Evolutionary conservation across 768 basidiomycete genomes (phyloP), one percentile per base, ranked within the genome.

Genomic region (Rhodotorula kratochvilovae): DNA sequence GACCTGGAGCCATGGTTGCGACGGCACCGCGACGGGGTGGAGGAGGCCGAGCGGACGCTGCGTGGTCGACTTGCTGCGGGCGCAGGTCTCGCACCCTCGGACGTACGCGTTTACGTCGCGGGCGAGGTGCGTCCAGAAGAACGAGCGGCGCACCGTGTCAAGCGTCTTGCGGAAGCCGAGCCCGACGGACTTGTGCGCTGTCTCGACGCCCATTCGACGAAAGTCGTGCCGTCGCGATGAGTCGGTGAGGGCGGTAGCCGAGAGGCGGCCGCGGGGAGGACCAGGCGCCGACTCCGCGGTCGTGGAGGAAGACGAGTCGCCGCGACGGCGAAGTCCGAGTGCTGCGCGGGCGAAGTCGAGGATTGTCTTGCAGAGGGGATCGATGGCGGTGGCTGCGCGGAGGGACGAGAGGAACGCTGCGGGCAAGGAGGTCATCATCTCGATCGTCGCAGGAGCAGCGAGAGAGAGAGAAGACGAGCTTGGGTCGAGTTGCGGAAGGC

Each of bases 231-330:
- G n/a, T n/a, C n/a, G n/a, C n/a, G n/a, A n/a, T n/a, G n/a, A n/a
- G n/a, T n/a, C n/a, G n/a, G n/a, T n/a, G n/a, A n/a, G n/a, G n/a
- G n/a, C n/a, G n/a, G n/a, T n/a, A n/a, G n/a, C n/a, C n/a, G 50
- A 71, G 51, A 4, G 23, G 56, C 5, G 12, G 5, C 39, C 66
- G 70, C n/a, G 64, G 61, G n/a, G 29, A 36, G 56, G 66, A 61
- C 31, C 46, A 43, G 21, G 29, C 19, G n/a, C 63, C 62, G 11
- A 56, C 60, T 13, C 59, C 56, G 50, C 64, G 68, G 33, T 69
- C 68, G 3, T 56, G 53, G 39, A 69, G 63, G 16, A 69, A n/a
- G n/a, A n/a, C n/a, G n/a, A n/a, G n/a, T n/a, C n/a, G n/a, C 45
- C 11, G 21, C 8, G 21, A 69, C 58, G 10, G 6, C 33, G 1